Conservation (phyloP, 75 land plant species). For the Selaginella tamariscina region DNA sequence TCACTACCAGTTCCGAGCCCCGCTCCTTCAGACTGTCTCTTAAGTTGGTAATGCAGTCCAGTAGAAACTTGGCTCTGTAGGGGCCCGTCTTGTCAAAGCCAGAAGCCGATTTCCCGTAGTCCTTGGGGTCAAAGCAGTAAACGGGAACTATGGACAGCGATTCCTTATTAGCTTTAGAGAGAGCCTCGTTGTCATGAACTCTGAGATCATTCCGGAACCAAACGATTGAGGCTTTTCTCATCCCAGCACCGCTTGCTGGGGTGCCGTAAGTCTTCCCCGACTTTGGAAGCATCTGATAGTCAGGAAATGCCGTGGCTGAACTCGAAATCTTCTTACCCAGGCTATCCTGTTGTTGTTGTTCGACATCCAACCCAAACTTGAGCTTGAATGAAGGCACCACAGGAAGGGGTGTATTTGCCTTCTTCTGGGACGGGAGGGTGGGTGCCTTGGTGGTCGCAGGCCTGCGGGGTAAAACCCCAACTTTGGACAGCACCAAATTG, state of each 20-base stretch:
- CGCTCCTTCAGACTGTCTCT: conserved; percentile 37
- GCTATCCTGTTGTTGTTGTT: neutral
- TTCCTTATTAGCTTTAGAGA: conserved; percentile 46
- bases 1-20: conserved; percentile 71
- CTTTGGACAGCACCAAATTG: conserved; percentile 12
- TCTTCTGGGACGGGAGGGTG: neutral
- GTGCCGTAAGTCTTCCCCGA: conserved; percentile 32
- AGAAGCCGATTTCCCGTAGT: conserved; percentile 75
- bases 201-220: conserved; percentile 87
- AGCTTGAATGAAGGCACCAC: conserved; percentile 3
- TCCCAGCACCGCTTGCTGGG: conserved; percentile 41
- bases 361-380: conserved; percentile 4
- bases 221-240: conserved; percentile 53
- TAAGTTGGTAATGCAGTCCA: conserved; percentile 63
- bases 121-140: conserved; percentile 79
- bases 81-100: conserved; percentile 93
- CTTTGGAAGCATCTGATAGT: conserved; percentile 33
- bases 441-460: neutral
- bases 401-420: neutral
- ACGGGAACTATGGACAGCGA: conserved; percentile 77
- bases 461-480: neutral
- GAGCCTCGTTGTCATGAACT: conserved; percentile 71
- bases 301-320: conserved; percentile 32
- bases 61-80: conserved; percentile 54
- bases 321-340: conserved; percentile 11